These are phyloP conservation scores for Cryptococcus jaspeensis DNA, from an alignment of 1,284 basidiomycete species.

Conservation along the genomic window DNA sequence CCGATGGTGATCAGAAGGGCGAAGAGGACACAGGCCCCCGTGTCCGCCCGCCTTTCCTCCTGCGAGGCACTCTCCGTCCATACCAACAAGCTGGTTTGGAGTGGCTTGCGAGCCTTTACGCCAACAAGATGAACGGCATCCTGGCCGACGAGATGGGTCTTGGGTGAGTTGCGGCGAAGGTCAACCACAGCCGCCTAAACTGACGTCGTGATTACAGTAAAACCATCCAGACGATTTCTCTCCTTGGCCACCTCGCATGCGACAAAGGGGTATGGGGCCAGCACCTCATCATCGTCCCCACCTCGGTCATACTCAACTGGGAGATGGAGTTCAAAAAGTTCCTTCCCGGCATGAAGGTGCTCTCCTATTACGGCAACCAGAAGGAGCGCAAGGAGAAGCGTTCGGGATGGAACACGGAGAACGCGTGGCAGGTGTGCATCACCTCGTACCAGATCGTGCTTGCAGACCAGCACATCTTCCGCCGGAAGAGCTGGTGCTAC, in stretches of 20 bases:
- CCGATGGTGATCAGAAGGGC: slow-evolving; percentile 10
- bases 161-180: slow-evolving; percentile 60
- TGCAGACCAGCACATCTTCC: slow-evolving; percentile 90
- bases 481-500: slow-evolving; percentile 93
- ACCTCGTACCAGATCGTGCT: slow-evolving; percentile 93
- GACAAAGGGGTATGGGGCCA: slow-evolving; percentile 96
- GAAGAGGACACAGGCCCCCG: slow-evolving; percentile 52
- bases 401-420: slow-evolving; percentile 89
- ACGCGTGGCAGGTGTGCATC: slow-evolving; percentile 93
- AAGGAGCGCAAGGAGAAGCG: slow-evolving; percentile 91
- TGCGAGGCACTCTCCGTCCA: slow-evolving; percentile 83
- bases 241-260: slow-evolving; percentile 90
- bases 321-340: slow-evolving; percentile 99
- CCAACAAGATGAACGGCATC: slow-evolving; percentile 86
- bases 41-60: slow-evolving; percentile 71
- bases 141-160: slow-evolving; percentile 79
- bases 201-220: slow-evolving; percentile 60
- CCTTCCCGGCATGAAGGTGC: slow-evolving; percentile 84
- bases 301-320: slow-evolving; percentile 94
- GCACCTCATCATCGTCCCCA: slow-evolving; percentile 92
- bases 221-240: slow-evolving; percentile 93
- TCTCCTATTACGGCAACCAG: slow-evolving; percentile 88
- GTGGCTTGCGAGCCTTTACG: slow-evolving; percentile 89
- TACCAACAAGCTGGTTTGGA: slow-evolving; percentile 94
- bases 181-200: not conserved